Base-by-base conservation (phyloP, 352 stramenopile species). In the Globisporangium heterothallicum region DNA sequence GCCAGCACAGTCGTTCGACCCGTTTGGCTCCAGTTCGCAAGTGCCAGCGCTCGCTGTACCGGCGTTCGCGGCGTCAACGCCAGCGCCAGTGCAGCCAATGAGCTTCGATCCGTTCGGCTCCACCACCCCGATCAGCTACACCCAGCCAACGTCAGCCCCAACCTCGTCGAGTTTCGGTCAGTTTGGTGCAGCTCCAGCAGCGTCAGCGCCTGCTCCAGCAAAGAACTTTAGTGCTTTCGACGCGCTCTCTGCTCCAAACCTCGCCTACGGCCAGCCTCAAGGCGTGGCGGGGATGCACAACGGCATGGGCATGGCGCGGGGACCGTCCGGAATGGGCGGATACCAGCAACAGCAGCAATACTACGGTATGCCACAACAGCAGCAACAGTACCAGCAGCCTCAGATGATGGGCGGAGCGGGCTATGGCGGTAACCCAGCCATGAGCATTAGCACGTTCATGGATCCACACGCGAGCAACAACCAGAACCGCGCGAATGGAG, bases 191-290 rank as follows among this genome's bases (percentile, higher is more conserved):
- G 13, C 24, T 26, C 10, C 66, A 36, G 56, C 64, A 2, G 13
- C 21, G 36, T 36, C 58, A 13, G 57, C 57, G 3, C 59, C 59
- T 27, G 56, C 52, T 19, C 34, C 62, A 7, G 63, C 60, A 34
- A 49, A 52, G 22, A 79, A 87, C 55, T 89, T 87, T 38, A 83
- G 63, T 32, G 78, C 69, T 4, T 89, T 89, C 25, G 78, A 89
- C 42, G 58, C 58, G 36, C 55, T 89, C 24, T 53, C 66, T 14
- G 56, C 52, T 6, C 70, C 73, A 44, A 62, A 62, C 42, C 56
- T 56, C 27, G 48, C 66, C n/a, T 61, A 64, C 25, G 58, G 48
- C 14, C 53, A 62, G 47, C 42, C 52, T 14, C 38, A 58, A 36
- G 49, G 19, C 30, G 16, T 36, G 29, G n/a, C n/a, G n/a, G 10